These are phyloP conservation scores for Filosporella fistucella DNA, from an alignment of 495 filamentous ascomycete species.

Conservation along the genomic window DNA sequence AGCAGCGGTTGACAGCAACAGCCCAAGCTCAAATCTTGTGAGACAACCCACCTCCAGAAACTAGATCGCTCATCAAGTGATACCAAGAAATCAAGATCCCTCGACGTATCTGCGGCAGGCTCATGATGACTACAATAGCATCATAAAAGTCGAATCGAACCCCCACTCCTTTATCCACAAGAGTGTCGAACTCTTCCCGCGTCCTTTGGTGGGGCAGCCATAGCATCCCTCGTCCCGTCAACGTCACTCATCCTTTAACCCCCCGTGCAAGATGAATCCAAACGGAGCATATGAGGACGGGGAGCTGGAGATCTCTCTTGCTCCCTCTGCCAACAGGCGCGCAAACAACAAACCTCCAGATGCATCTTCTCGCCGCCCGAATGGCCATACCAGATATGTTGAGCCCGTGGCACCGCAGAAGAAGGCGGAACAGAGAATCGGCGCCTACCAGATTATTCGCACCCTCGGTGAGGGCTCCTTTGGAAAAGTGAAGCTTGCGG, in stretches of 20 bases:
- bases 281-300: slow-evolving; percentile 70
- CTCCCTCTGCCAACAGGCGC: slow-evolving; percentile 56
- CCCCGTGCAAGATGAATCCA: slow-evolving; percentile 39
- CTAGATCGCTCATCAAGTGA: slow-evolving; percentile 4
- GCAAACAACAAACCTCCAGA: slow-evolving; percentile 27
- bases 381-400: slow-evolving; percentile 25
- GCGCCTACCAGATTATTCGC: slow-evolving; percentile 83
- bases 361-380: slow-evolving; percentile 18
- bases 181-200: no score
- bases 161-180: not conserved
- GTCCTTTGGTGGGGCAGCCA: slow-evolving; percentile 18
- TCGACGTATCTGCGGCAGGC: no score
- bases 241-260: slow-evolving; percentile 1
- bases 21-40: not conserved
- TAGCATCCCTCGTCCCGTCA: not conserved
- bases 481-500: slow-evolving; percentile 95
- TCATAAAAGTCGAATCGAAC: no score
- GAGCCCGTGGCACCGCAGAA: slow-evolving; percentile 22
- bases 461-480: slow-evolving; percentile 96
- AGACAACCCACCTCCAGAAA: not conserved
- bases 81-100: not conserved
- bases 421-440: slow-evolving; percentile 72
- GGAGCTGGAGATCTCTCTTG: slow-evolving; percentile 85
- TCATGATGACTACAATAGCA: no score
- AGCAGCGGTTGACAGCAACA: not conserved